Evolutionary conservation across 768 basidiomycete species (phyloP), one percentile per base, ranked within the genome.

Genomic region (Chalciporus chontae): DNA sequence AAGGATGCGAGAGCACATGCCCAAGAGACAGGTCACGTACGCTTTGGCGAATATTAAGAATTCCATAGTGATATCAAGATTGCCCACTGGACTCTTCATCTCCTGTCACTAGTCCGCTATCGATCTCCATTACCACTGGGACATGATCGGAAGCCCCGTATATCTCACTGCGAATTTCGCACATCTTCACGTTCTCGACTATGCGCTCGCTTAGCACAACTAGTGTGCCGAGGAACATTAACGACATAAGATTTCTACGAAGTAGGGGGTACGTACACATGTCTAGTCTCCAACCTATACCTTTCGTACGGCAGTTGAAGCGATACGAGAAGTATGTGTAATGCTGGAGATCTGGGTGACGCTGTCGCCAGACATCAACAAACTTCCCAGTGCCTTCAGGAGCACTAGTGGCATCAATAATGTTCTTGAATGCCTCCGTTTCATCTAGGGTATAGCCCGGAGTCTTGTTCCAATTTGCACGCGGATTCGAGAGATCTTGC

Each of bases 1-100:
- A 97, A 94, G 61, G 94, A 84, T 52, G 95, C 95, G 1, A 80
- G 90, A 31, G 78, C 79, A 41, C 95, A 98, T 65, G 95, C 95
- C 5, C 79, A 79, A 59, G 74, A 82, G 67, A 96, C 93, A 1
- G 92, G 94, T 0, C 94, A 96, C 69, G 77, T 79, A 17, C 74
- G 76, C 37, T 94, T 94, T 57, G 90, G 90, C 54, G 92, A 92
- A 63, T 93, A 85, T 64, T 89, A 55, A 67, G 18, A n/a, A 71
- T 49, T 7, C 32, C 8, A 32, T n/a, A 18, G 50, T 8, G 37
- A 18, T 38, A 21, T 46, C 39, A 40, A 14, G 17, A n/a, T 4
- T 19, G 32, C 17, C 23, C 6, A 4, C 42, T 10, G 40, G 15
- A 15, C 11, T 10, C 38, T 38, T 51, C 34, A 43, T 48, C 39